phyloP scores from a whole-genome alignment of 148 eudicot genomes.

The Amaranthus hypochondriacus region DNA sequence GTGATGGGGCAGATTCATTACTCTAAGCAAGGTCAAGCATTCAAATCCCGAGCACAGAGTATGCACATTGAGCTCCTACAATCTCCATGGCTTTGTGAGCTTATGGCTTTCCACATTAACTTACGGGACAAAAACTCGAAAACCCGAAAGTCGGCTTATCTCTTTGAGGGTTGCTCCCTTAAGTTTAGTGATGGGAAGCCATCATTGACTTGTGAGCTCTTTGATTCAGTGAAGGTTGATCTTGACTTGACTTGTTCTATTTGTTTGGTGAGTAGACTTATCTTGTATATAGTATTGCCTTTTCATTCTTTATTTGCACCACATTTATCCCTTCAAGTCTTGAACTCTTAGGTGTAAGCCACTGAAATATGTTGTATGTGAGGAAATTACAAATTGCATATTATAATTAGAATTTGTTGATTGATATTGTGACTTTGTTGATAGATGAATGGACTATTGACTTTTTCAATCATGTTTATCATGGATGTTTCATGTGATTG shows the following conservation, averaged over 20 bases:
- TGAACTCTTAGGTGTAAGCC: neutral
- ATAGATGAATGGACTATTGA: neutral
- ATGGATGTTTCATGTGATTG: neutral
- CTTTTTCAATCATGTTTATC: neutral
- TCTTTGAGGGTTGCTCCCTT: slow-evolving; percentile 64
- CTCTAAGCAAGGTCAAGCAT: slow-evolving; percentile 88
- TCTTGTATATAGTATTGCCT: neutral
- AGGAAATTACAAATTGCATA: slow-evolving; percentile 11
- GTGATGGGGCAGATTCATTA: slow-evolving; percentile 58
- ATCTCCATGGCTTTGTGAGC: slow-evolving; percentile 96
- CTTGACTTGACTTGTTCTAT: slow-evolving; percentile 87
- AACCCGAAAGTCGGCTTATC: slow-evolving; percentile 30
- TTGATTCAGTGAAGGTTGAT: slow-evolving; percentile 81
- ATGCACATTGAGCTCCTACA: slow-evolving; percentile 91
- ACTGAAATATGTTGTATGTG: neutral
- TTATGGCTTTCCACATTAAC: slow-evolving; percentile 88
- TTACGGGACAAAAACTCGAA: slow-evolving; percentile 47
- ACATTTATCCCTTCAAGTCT: neutral
- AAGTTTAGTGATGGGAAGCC: slow-evolving; percentile 61
- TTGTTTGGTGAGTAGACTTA: slow-evolving; percentile 61
- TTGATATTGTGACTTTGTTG: neutral
- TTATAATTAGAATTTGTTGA: neutral
- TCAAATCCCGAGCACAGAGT: slow-evolving; percentile 83
- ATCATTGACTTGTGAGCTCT: slow-evolving; percentile 69
- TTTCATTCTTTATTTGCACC: neutral